These are phyloP conservation scores for Podila minutissima DNA, from an alignment of 192 early-diverging fungal species.

Conservation along the genomic window DNA sequence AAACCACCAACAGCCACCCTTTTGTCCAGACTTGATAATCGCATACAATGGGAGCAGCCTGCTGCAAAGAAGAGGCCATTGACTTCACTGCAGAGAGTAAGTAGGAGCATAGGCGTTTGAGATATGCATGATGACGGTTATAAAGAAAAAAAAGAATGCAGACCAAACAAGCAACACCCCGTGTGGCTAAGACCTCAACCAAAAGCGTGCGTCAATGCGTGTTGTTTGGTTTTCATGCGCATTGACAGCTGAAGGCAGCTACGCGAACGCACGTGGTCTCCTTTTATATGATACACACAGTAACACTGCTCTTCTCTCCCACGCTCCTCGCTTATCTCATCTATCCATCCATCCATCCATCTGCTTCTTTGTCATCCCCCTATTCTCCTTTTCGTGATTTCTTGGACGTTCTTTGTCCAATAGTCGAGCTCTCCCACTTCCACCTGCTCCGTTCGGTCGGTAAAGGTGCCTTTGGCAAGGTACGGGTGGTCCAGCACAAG, in stretches of 20 bases:
- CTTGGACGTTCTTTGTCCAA: not conserved
- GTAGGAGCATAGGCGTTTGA: not conserved
- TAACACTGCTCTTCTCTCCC: too few species aligned
- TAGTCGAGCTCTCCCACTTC: slow-evolving; percentile 90
- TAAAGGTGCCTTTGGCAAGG: slow-evolving; percentile 97
- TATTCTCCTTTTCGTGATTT: not conserved
- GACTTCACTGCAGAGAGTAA: slow-evolving; percentile 80
- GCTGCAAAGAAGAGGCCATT: slow-evolving; percentile 71
- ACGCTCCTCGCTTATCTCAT: too few species aligned
- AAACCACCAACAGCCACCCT: not conserved
- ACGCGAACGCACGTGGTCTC: too few species aligned
- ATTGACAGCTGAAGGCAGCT: too few species aligned
- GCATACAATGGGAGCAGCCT: slow-evolving; percentile 55
- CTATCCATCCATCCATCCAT: not conserved
- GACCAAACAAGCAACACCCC: too few species aligned
- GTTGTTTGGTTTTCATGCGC: too few species aligned
- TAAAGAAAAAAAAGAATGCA: too few species aligned
- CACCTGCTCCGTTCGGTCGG: slow-evolving; percentile 91
- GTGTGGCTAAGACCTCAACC: too few species aligned
- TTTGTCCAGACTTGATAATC: not conserved
- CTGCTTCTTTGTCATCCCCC: not conserved
- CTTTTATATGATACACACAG: too few species aligned
- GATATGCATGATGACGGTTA: too few species aligned
- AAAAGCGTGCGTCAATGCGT: too few species aligned
- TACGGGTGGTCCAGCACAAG: slow-evolving; percentile 92